Percentiles rank a stretch among this genome's conserved stretches.
Conservation (phyloP, 371 early-diverging fungal genomes). For the Smittium mucronatum region DNA sequence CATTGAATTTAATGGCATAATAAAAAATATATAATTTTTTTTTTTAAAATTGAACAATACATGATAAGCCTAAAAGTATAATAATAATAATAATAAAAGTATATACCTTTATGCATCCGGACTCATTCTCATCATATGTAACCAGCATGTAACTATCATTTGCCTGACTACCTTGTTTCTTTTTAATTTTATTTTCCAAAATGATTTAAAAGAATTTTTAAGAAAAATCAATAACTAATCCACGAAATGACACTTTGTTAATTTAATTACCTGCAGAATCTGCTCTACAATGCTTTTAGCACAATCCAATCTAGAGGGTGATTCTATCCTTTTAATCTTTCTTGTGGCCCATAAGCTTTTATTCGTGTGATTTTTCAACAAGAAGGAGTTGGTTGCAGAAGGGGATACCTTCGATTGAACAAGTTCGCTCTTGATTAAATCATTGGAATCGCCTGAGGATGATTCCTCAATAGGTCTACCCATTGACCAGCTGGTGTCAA, state of each 20-base stretch:
- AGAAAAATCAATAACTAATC: neutral
- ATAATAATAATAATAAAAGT: neutral
- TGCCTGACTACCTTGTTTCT: slow-evolving; percentile 31
- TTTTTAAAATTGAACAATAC: neutral
- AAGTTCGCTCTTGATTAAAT: slow-evolving; percentile 29
- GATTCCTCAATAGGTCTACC: slow-evolving; percentile 14
- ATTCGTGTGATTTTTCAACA: neutral
- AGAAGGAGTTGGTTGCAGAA: neutral
- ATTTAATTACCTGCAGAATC: slow-evolving; percentile 38
- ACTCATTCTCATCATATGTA: slow-evolving; percentile 38
- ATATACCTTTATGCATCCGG: slow-evolving; percentile 32
- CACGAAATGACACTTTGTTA: neutral
- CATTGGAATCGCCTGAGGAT: slow-evolving; percentile 29
- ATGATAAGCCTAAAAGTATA: neutral
- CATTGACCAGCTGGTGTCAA: slow-evolving; percentile 64
- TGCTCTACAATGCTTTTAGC: slow-evolving; percentile 58
- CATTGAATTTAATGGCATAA: neutral
- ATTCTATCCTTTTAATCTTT: slow-evolving; percentile 13
- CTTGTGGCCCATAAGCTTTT: neutral
- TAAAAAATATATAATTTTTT: neutral
- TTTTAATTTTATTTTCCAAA: too few relatives aligned
- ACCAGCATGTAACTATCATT: slow-evolving; percentile 53
- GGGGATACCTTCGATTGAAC: neutral
- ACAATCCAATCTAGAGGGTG: slow-evolving; percentile 43
- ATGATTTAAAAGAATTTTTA: neutral